A percentile compares a stretch with the other conserved stretches of the same genome.
phyloP scores from a whole-genome alignment of 352 stramenopile genomes.

The Phytopythium boreale region DNA sequence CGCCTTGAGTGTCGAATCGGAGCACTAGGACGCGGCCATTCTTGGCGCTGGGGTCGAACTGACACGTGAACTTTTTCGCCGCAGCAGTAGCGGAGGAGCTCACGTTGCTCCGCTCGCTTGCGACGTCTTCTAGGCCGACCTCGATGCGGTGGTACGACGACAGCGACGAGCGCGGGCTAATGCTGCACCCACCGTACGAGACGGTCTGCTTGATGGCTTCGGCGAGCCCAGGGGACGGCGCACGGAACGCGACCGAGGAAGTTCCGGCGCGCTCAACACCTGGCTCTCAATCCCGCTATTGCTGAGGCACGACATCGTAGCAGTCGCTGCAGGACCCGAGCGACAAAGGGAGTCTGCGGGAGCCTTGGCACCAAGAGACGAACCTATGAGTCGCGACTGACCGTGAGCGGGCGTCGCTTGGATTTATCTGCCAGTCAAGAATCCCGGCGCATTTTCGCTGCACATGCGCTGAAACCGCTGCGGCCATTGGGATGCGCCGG shows the following conservation, averaged over 20 bases:
- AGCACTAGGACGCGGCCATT: slow-evolving; percentile 41
- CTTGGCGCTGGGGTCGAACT: slow-evolving; percentile 38
- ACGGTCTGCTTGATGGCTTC: slow-evolving; percentile 26
- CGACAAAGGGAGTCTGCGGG: no score
- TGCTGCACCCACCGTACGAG: slow-evolving; percentile 20
- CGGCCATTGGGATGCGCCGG: background rate
- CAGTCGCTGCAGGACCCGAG: background rate
- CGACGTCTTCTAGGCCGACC: slow-evolving; percentile 15
- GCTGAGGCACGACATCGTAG: slow-evolving; percentile 2
- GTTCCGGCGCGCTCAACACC: background rate
- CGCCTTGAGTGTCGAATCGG: slow-evolving; percentile 47
- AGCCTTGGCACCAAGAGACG: background rate
- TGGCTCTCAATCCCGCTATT: background rate
- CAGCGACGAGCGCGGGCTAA: slow-evolving; percentile 14
- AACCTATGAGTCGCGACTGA: background rate
- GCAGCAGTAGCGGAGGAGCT: slow-evolving; percentile 22
- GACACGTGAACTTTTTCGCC: slow-evolving; percentile 33
- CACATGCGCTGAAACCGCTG: background rate
- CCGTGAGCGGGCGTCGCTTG: background rate
- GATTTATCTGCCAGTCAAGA: no score
- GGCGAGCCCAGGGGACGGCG: slow-evolving; percentile 9
- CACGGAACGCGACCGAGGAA: background rate
- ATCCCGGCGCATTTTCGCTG: no score
- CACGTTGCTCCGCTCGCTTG: slow-evolving; percentile 13
- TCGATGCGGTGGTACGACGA: slow-evolving; percentile 44